phyloP scores from a whole-genome alignment of 371 early-diverging fungal species.

The Rhizomucor pusillus region DNA sequence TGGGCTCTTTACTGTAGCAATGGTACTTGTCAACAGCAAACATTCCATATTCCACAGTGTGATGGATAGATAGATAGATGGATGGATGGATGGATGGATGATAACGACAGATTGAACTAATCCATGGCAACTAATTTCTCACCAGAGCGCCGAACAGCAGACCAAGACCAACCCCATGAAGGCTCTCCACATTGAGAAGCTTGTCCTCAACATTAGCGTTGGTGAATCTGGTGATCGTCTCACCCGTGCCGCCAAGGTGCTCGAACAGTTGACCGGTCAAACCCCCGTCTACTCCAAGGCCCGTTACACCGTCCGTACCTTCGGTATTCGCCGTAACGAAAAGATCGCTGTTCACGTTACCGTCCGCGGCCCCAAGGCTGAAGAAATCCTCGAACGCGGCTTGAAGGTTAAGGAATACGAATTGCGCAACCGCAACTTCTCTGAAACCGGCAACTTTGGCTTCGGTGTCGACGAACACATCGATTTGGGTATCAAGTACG shows the following conservation, averaged over 20 bases:
- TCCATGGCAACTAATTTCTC: too few species aligned
- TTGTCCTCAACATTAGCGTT: constrained; percentile 97
- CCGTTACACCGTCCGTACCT: constrained; percentile 99
- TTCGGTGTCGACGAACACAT: constrained; percentile 99
- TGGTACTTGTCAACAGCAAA: constrained; percentile 4
- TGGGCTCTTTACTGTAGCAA: constrained; percentile 7
- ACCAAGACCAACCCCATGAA: constrained; percentile 86
- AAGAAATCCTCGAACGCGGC: constrained; percentile 98
- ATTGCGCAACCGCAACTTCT: constrained; percentile 94
- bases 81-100: constrained; percentile 17
- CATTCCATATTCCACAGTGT: neutral
- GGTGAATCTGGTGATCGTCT: constrained; percentile 99
- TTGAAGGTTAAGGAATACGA: constrained; percentile 99
- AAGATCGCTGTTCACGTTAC: constrained; percentile 99
- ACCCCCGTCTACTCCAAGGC: constrained; percentile 99
- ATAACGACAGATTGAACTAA: constrained; percentile 13
- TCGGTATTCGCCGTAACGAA: constrained; percentile 99
- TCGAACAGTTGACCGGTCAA: constrained; percentile 99
- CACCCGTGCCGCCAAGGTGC: constrained; percentile 99
- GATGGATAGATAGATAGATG: constrained; percentile 8
- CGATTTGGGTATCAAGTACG: constrained; percentile 99
- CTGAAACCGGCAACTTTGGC: constrained; percentile 99
- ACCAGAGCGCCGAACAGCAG: constrained; percentile 42
- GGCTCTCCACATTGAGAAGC: constrained; percentile 95
- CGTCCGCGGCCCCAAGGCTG: constrained; percentile 86